Base-by-base conservation (phyloP, 2,329 filamentous ascomycete genomes). In the Shiraia sp. region DNA sequence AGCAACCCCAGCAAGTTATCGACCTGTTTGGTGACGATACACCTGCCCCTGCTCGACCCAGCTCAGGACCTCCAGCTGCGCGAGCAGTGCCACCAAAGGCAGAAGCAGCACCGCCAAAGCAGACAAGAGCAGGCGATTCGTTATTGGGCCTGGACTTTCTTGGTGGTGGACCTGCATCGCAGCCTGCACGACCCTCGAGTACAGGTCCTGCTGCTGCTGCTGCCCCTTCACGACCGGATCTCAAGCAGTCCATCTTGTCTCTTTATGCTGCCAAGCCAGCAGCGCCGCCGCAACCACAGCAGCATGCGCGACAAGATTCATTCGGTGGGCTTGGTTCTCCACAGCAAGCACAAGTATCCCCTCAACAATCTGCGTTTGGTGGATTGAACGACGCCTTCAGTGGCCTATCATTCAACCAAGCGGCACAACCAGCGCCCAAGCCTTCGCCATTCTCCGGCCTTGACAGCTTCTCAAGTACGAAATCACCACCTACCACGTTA, bases 181-280 rank as follows among this genome's bases (percentile, higher is more conserved):
- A 89, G n/a, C 83, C 85, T 23, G 75, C 74, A 38, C 81, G 90
- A 38, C 88, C 91, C n/a, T 82, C 88, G 5, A 96, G 89, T 72
- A 90, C 89, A 14, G 81, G 85, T 4, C 83, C 84, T 10, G 78
- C 79, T 4, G 67, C 78, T 3, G 42, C 55, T 29, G 76, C 76
- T 13, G 79, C 79, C 10, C 85, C 88, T 57, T 95, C 90, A 32
- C 80, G 93, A 48, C 91, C 92, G 2, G 93, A 99, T 65, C 76
- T 99, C 46, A 99, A 99, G 72, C 92, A 96, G 70, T 97, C 92
- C 2, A 99, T 99, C 47, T 74, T 99, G 34, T 99, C 93, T 6
- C 79, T 99, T 12, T 99, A 99, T 66, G 90, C 91, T 9, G 87
- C 89, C 1, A 87, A 90, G 63, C 83, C 88, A n/a, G 86, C 88